Conservation (phyloP, 352 stramenopile species). For the Phytophthora multivora region DNA sequence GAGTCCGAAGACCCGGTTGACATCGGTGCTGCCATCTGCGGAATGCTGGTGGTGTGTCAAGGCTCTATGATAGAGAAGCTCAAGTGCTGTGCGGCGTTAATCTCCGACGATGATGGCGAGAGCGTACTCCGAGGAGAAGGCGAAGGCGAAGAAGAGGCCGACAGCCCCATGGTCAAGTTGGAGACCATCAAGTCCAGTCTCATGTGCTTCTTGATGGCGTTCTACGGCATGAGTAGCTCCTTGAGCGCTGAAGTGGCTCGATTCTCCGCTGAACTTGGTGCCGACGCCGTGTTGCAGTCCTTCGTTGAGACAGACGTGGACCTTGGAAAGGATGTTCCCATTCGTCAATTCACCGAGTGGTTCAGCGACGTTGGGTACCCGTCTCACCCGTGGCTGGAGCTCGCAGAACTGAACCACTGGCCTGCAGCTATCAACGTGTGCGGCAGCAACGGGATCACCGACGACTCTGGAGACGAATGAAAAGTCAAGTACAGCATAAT, state of each 20-base stretch:
- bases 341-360: constrained; percentile 79
- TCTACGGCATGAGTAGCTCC: constrained; percentile 86
- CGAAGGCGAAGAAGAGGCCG: constrained; percentile 22
- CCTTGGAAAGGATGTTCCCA: constrained; percentile 46
- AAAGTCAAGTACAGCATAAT: constrained; percentile 1
- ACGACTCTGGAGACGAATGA: constrained; percentile 29
- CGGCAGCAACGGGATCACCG: constrained; percentile 44
- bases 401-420: constrained; percentile 81
- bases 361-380: constrained; percentile 71
- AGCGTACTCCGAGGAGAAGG: constrained; percentile 23
- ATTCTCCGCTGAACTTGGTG: constrained; percentile 70
- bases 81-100: constrained; percentile 46
- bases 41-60: constrained; percentile 69
- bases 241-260: constrained; percentile 73
- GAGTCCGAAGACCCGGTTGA: constrained; percentile 61
- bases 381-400: constrained; percentile 79
- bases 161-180: constrained; percentile 39
- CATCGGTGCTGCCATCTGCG: constrained; percentile 57
- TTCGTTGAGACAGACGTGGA: constrained; percentile 49
- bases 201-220: constrained; percentile 81
- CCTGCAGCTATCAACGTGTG: constrained; percentile 75
- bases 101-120: constrained; percentile 40
- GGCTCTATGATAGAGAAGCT: constrained; percentile 66
- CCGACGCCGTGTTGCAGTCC: constrained; percentile 66
- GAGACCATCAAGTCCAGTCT: constrained; percentile 69